Conservation (phyloP, 208 protist species). For the Trypanosoma mega region DNA sequence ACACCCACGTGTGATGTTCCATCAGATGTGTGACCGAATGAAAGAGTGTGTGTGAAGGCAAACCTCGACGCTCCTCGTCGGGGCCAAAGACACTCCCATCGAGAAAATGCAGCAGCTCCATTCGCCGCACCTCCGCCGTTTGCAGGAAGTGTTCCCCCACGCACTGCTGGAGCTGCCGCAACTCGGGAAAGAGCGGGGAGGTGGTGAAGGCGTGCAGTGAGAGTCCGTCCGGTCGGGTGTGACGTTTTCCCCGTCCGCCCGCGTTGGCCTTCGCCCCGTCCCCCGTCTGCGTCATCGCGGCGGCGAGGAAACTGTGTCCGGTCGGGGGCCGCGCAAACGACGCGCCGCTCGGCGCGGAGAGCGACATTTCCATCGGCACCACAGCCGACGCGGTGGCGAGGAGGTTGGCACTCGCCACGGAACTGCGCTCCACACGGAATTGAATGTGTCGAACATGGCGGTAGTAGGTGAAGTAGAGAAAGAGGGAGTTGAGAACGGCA, state of each 20-base stretch:
- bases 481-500: conserved; percentile 39
- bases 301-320: too few relatives aligned
- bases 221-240: conserved; percentile 48
- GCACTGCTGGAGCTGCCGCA: conserved; percentile 37
- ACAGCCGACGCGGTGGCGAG: neutral
- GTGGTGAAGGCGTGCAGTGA: conserved; percentile 44
- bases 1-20: too few relatives aligned
- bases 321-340: too few relatives aligned
- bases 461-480: conserved; percentile 80
- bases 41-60: too few relatives aligned
- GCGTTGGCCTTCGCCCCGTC: too few relatives aligned
- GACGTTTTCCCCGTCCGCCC: neutral
- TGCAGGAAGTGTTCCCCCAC: conserved; percentile 47
- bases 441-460: conserved; percentile 62
- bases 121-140: neutral
- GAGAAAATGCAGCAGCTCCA: too few relatives aligned
- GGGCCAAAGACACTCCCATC: too few relatives aligned
- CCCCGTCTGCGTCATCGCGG: neutral
- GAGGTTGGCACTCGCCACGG: conserved; percentile 6
- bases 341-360: too few relatives aligned
- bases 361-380: too few relatives aligned
- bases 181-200: conserved; percentile 45
- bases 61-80: too few relatives aligned
- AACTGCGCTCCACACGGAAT: conserved; percentile 57
- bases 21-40: too few relatives aligned